Percentiles rank a stretch among this genome's conserved stretches.
Evolutionary conservation across 345 rosid genomes (phyloP).

Genomic region (Syzygium grande): DNA sequence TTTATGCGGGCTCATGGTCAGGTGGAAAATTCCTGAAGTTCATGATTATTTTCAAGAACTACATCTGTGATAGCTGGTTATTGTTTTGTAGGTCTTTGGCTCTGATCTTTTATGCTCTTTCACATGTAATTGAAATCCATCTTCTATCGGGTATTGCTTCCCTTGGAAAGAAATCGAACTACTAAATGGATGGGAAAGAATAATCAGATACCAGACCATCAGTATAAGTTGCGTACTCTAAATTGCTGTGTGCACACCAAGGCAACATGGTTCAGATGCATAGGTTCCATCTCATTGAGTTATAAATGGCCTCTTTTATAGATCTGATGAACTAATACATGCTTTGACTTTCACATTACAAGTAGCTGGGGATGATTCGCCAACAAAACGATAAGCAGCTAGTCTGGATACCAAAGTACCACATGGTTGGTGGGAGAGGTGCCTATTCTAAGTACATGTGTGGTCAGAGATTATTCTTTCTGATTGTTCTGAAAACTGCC

Average conservation of each 20-base stretch:
- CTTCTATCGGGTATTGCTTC: not conserved
- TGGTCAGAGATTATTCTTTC: not conserved
- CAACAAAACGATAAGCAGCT: not conserved
- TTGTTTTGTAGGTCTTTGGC: not conserved
- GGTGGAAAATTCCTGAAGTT: not conserved
- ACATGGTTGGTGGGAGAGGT: not conserved
- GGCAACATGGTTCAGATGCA: not conserved
- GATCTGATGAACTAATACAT: not conserved
- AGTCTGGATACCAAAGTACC: not conserved
- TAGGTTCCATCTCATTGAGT: not conserved
- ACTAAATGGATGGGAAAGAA: not conserved
- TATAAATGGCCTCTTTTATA: not conserved
- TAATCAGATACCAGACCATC: not conserved
- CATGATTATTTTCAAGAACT: not conserved
- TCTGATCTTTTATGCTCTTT: not conserved
- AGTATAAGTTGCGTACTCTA: not conserved
- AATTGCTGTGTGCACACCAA: not conserved
- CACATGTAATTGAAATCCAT: not conserved
- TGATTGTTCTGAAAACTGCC: not conserved
- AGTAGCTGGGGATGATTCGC: not conserved
- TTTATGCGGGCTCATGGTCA: not conserved
- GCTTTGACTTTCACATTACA: not conserved
- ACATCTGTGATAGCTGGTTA: not conserved
- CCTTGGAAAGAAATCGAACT: not conserved
- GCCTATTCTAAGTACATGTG: not conserved